Conservation (phyloP, 768 basidiomycete species). For the Mrakia blollopis region DNA sequence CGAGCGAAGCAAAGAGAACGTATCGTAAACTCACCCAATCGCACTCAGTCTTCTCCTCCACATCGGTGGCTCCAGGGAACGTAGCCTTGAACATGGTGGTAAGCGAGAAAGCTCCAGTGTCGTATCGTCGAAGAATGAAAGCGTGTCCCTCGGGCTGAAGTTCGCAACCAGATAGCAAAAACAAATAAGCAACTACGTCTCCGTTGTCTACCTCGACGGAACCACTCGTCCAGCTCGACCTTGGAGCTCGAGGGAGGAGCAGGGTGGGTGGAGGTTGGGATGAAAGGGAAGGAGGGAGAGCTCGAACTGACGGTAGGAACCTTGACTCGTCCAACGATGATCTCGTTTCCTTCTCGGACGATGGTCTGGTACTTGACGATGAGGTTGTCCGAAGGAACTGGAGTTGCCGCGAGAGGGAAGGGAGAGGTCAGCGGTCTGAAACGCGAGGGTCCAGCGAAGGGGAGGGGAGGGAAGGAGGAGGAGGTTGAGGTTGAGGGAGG, state of each 20-base stretch:
- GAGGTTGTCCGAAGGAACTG: conserved; percentile 42
- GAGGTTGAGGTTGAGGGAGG: neutral
- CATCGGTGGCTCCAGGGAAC: conserved; percentile 72
- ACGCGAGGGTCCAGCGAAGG: neutral
- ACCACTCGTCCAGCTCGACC: neutral
- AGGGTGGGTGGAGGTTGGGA: neutral
- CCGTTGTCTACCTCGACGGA: no score
- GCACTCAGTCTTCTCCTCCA: conserved; percentile 71
- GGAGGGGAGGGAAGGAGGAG: no score
- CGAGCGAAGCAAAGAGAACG: neutral
- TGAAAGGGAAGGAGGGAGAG: conserved; percentile 1
- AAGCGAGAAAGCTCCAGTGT: conserved; percentile 83
- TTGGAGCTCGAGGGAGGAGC: neutral
- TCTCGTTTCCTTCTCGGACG: conserved; percentile 77
- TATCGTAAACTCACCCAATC: conserved; percentile 56
- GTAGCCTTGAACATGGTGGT: conserved; percentile 97
- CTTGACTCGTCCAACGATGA: conserved; percentile 83
- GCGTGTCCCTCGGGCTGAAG: conserved; percentile 67
- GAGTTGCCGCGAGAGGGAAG: neutral
- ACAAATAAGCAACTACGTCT: conserved; percentile 31
- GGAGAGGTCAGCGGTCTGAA: neutral
- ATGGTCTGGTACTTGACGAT: conserved; percentile 87
- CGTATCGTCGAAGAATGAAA: conserved; percentile 88
- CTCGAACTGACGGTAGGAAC: conserved; percentile 72
- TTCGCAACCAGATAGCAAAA: conserved; percentile 26